Conservation (phyloP, 768 basidiomycete genomes). For the Xanthoconium stramineum region DNA sequence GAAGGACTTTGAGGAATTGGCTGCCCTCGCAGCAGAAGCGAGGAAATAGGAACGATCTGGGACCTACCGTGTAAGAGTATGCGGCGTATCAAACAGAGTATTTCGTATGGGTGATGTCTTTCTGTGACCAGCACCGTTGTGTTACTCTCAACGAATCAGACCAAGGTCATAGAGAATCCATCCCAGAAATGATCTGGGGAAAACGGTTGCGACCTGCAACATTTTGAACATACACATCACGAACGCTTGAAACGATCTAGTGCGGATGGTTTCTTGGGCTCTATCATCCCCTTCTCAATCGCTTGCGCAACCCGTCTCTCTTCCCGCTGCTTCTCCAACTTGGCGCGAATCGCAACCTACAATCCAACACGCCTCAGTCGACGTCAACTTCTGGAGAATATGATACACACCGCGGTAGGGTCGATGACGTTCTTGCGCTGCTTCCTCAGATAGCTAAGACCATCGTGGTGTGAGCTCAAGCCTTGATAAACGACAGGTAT, state of each 20-base stretch:
- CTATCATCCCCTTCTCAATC: slow-evolving; percentile 32
- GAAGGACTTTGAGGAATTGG: slow-evolving; percentile 50
- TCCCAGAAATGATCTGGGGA: too few relatives aligned
- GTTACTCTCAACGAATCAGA: too few relatives aligned
- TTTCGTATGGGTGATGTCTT: too few relatives aligned
- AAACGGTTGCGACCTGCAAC: too few relatives aligned
- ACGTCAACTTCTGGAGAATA: background rate
- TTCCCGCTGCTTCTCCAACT: slow-evolving; percentile 57
- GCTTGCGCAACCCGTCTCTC: slow-evolving; percentile 37
- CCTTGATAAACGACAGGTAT: background rate
- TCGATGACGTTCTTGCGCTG: slow-evolving; percentile 95
- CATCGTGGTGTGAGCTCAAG: background rate
- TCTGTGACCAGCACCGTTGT: too few relatives aligned
- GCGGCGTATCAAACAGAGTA: too few relatives aligned
- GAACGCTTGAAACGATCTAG: slow-evolving; percentile 34
- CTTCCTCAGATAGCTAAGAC: slow-evolving; percentile 67
- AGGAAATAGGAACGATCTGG: background rate
- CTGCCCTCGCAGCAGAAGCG: slow-evolving; percentile 16
- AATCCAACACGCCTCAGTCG: background rate
- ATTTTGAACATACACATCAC: slow-evolving; percentile 7
- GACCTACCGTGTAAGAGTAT: too few relatives aligned
- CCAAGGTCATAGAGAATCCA: too few relatives aligned
- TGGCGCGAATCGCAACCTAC: slow-evolving; percentile 62
- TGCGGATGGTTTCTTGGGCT: slow-evolving; percentile 32
- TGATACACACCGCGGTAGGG: slow-evolving; percentile 57